A percentile compares a stretch with the other conserved stretches of the same genome.
These are phyloP conservation scores for Aethionema arabicum DNA, from an alignment of 345 rosid genomes.

Conservation along the genomic window DNA sequence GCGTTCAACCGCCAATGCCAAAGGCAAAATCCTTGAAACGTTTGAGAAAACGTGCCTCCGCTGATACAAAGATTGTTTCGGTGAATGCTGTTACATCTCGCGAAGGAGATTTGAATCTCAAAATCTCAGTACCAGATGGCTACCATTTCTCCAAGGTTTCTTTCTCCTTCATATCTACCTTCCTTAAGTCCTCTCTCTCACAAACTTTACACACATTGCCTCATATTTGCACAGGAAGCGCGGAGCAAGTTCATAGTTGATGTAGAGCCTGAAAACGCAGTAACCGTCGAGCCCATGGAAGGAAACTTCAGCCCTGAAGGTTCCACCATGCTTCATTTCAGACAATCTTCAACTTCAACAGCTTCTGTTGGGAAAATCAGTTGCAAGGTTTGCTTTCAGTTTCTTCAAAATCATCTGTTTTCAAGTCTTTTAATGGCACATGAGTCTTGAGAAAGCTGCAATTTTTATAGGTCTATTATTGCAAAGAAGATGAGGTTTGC, in stretches of 20 bases:
- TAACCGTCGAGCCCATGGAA: constrained; percentile 55
- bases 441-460: too few species aligned
- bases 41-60: constrained; percentile 62
- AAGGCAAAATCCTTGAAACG: constrained; percentile 68
- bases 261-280: constrained; percentile 64
- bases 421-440: too few species aligned
- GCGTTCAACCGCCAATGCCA: constrained; percentile 68
- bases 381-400: constrained; percentile 62
- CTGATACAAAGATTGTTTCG: constrained; percentile 60
- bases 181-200: neutral
- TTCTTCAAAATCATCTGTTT: neutral
- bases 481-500: constrained; percentile 95
- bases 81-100: constrained; percentile 58
- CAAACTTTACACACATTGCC: neutral
- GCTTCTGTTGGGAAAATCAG: constrained; percentile 60
- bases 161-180: neutral
- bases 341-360: constrained; percentile 51
- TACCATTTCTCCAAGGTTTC: constrained; percentile 85
- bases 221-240: constrained; percentile 60
- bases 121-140: constrained; percentile 69
- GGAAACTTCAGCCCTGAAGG: constrained; percentile 79
- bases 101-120: constrained; percentile 60
- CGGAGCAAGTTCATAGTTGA: constrained; percentile 69
- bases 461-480: constrained; percentile 64
- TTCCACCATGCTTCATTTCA: constrained; percentile 55